These are phyloP conservation scores for Boletus patriciae DNA, from an alignment of 768 basidiomycete genomes.

Conservation along the genomic window DNA sequence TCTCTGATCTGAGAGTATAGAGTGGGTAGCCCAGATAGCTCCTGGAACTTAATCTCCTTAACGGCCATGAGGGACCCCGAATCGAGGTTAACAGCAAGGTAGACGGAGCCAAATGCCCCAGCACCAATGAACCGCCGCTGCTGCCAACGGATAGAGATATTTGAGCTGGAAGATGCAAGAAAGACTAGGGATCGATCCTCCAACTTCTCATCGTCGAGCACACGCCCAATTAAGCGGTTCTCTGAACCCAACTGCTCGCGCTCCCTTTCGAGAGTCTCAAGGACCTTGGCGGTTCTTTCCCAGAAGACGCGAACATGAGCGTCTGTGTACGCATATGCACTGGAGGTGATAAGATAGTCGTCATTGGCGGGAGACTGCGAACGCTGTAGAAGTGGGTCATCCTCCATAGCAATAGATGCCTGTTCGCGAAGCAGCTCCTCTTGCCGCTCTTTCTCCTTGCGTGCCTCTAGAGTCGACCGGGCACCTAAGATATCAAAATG, in stretches of 20 bases:
- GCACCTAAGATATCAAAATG: slow-evolving; percentile 99
- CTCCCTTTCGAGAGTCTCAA: slow-evolving; percentile 64
- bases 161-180: slow-evolving; percentile 93
- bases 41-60: slow-evolving; percentile 98
- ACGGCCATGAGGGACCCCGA: slow-evolving; percentile 97
- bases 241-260: slow-evolving; percentile 63
- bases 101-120: slow-evolving; percentile 99
- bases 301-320: slow-evolving; percentile 71
- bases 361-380: slow-evolving; percentile 39
- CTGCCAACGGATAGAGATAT: slow-evolving; percentile 96
- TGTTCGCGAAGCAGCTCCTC: slow-evolving; percentile 61
- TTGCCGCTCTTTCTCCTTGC: slow-evolving; percentile 84
- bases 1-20: slow-evolving; percentile 93
- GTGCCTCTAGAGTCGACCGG: slow-evolving; percentile 81
- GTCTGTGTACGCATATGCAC: slow-evolving; percentile 50
- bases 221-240: slow-evolving; percentile 82
- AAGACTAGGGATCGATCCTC: slow-evolving; percentile 94
- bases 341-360: slow-evolving; percentile 26
- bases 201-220: slow-evolving; percentile 88
- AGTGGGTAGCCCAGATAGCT: slow-evolving; percentile 82
- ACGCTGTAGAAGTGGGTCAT: slow-evolving; percentile 49
- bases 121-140: slow-evolving; percentile 97
- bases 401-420: slow-evolving; percentile 46
- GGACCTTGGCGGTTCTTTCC: slow-evolving; percentile 62
- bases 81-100: slow-evolving; percentile 94